Conservation (phyloP, 371 early-diverging fungal species). For the Apophysomyces trapeziformis region DNA sequence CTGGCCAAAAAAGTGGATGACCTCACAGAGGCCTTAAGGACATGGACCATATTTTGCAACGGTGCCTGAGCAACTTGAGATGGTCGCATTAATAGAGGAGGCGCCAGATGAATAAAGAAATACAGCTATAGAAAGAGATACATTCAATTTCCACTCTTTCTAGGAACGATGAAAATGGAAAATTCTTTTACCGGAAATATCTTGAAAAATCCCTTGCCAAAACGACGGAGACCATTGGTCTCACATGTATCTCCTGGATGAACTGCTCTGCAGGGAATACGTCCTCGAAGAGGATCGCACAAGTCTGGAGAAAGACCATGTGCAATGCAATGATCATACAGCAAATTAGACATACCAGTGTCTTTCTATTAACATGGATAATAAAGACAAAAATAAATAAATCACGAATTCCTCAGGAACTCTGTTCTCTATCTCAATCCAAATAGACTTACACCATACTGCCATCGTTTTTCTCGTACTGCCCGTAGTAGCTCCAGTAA, state of each 20-base stretch:
- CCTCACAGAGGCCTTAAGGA: slow-evolving; percentile 51
- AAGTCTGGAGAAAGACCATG: slow-evolving; percentile 42
- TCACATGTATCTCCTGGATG: slow-evolving; percentile 53
- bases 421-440: slow-evolving; percentile 19
- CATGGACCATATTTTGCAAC: slow-evolving; percentile 35
- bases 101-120: slow-evolving; percentile 62
- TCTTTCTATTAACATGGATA: slow-evolving; percentile 30
- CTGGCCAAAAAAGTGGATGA: slow-evolving; percentile 68
- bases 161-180: no score
- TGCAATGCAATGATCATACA: slow-evolving; percentile 40
- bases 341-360: slow-evolving; percentile 33
- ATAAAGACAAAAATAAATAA: no score
- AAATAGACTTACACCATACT: slow-evolving; percentile 50
- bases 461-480: slow-evolving; percentile 45
- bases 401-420: neutral
- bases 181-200: slow-evolving; percentile 40
- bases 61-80: slow-evolving; percentile 42
- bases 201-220: slow-evolving; percentile 48
- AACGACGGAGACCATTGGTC: slow-evolving; percentile 42
- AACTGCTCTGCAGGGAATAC: slow-evolving; percentile 48
- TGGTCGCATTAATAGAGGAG: slow-evolving; percentile 59
- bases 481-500: slow-evolving; percentile 52
- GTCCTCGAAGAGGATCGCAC: slow-evolving; percentile 45
- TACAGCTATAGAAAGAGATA: slow-evolving; percentile 46
- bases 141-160: no score